These are phyloP conservation scores for Coleophoma cylindrospora DNA, from an alignment of 2,329 filamentous ascomycete species.

Conservation along the genomic window DNA sequence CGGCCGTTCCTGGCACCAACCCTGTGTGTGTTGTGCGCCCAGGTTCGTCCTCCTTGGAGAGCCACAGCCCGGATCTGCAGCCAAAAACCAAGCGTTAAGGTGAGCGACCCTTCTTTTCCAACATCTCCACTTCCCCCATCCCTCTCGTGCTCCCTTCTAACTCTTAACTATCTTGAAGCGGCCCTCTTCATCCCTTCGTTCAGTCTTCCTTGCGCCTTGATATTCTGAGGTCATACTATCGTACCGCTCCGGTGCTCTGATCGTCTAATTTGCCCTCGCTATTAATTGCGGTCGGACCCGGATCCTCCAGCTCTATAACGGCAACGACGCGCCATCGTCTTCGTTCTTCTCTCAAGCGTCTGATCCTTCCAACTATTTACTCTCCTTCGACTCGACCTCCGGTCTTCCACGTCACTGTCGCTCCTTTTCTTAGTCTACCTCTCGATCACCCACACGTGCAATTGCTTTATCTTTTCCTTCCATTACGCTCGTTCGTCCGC, in stretches of 20 bases:
- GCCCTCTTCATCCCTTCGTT: neutral
- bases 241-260: neutral
- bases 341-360: too few relatives aligned
- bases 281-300: neutral
- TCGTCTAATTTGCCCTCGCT: neutral
- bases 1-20: neutral
- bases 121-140: neutral
- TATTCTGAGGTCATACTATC: neutral
- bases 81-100: conserved; percentile 1
- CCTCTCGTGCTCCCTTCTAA: conserved; percentile 1
- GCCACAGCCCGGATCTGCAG: conserved; percentile 2
- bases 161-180: neutral
- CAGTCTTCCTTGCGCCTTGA: neutral
- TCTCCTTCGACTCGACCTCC: neutral
- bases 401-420: neutral
- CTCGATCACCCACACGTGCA: neutral
- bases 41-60: neutral
- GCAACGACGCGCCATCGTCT: too few relatives aligned
- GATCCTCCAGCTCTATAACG: neutral
- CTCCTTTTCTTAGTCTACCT: neutral
- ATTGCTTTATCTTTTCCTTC: neutral
- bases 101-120: conserved; percentile 1
- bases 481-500: too few relatives aligned
- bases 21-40: neutral
- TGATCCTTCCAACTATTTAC: neutral